Percentiles rank a stretch among this genome's conserved stretches.
These are phyloP conservation scores for Pythium rishiriense DNA, from an alignment of 352 stramenopile genomes.

Conservation along the genomic window DNA sequence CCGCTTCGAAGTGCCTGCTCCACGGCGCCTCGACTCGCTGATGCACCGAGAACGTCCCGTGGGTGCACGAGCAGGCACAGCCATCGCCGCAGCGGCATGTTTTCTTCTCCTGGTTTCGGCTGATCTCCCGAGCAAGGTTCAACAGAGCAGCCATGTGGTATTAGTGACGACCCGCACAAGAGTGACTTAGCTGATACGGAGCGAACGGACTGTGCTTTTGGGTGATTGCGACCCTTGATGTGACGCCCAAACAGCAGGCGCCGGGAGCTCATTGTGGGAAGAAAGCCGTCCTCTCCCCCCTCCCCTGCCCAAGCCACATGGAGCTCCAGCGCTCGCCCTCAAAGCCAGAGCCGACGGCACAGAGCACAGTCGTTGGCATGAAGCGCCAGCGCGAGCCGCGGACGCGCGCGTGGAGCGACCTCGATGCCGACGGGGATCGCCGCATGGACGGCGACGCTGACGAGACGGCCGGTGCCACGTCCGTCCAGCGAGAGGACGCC, in stretches of 20 bases:
- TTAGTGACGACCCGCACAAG: background rate
- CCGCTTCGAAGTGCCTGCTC: constrained; percentile 4
- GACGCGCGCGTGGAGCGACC: constrained; percentile 3
- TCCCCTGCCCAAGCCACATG: background rate
- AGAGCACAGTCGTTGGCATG: constrained; percentile 10
- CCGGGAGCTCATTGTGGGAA: background rate
- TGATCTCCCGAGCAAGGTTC: no score
- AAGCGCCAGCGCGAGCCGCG: constrained; percentile 23
- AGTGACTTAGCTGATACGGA: background rate
- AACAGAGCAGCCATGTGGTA: background rate
- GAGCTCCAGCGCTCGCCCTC: background rate
- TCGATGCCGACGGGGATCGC: constrained; percentile 18
- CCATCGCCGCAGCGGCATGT: constrained; percentile 1
- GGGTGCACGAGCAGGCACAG: constrained; percentile 36
- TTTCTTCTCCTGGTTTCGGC: background rate
- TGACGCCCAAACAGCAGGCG: constrained; percentile 3
- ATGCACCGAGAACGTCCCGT: constrained; percentile 20
- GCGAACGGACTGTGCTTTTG: constrained; percentile 20
- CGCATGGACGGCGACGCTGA: constrained; percentile 17
- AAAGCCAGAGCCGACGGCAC: background rate
- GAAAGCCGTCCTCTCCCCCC: constrained; percentile 1
- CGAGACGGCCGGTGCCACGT: background rate
- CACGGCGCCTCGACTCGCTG: background rate
- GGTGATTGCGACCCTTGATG: constrained; percentile 29
- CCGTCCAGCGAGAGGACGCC: background rate